phyloP scores from a whole-genome alignment of 352 stramenopile genomes.

The Phytopythium delawarense region DNA sequence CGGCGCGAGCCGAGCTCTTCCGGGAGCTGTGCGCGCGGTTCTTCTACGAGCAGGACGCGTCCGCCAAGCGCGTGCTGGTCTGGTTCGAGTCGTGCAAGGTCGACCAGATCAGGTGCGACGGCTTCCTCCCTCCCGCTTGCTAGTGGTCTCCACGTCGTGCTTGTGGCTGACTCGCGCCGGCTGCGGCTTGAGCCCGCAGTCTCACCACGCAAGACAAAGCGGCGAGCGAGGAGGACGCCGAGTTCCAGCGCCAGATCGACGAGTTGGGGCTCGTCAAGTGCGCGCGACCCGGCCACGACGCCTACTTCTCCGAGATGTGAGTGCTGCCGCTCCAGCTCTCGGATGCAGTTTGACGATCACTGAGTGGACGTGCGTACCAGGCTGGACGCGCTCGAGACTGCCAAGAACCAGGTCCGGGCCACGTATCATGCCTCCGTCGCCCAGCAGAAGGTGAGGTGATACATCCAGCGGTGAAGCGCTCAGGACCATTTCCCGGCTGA shows the following conservation, averaged over 20 bases:
- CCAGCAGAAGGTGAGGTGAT: conserved; percentile 15
- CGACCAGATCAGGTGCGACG: conserved; percentile 54
- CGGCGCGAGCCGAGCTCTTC: conserved; percentile 39
- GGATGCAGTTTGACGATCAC: too few species aligned
- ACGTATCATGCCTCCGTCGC: conserved; percentile 51
- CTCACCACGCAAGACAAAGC: conserved; percentile 18
- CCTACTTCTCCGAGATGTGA: conserved; percentile 36
- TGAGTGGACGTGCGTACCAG: conserved; percentile 13
- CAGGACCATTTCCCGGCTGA: background rate
- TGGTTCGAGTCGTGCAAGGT: conserved; percentile 60
- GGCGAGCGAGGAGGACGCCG: conserved; percentile 8
- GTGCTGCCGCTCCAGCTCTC: conserved; percentile 2
- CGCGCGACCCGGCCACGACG: conserved; percentile 28
- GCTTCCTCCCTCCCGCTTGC: too few species aligned
- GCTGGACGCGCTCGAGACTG: conserved; percentile 46
- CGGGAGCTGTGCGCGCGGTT: conserved; percentile 53
- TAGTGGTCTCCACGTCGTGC: background rate
- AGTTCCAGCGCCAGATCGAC: conserved; percentile 18
- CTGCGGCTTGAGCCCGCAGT: conserved; percentile 4
- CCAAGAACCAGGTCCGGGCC: conserved; percentile 64
- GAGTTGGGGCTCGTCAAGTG: conserved; percentile 44
- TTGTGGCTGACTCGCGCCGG: too few species aligned
- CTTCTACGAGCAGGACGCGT: conserved; percentile 53
- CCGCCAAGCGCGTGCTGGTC: conserved; percentile 62
- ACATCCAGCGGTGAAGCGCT: background rate